Conservation (phyloP, 352 stramenopile genomes). For the Phytopythium helicoides region DNA sequence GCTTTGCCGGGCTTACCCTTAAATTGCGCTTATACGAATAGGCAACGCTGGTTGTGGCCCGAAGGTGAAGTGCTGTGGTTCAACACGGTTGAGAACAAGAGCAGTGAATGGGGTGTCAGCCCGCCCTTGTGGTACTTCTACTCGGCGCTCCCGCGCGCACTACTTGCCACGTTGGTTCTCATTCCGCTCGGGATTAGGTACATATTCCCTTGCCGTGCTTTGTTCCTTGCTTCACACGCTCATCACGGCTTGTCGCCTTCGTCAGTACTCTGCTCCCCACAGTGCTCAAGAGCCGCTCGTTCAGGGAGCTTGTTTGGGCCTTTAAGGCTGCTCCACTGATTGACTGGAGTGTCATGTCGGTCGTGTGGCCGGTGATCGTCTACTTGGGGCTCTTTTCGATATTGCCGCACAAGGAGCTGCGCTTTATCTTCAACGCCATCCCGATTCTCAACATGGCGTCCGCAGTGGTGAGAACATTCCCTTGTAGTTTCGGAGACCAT, state of each 20-base stretch:
- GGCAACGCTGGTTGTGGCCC: conserved; percentile 93
- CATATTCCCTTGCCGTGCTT: no score
- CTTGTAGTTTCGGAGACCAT: no score
- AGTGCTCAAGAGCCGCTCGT: conserved; percentile 37
- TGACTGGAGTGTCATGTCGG: conserved; percentile 46
- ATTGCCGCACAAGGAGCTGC: conserved; percentile 98
- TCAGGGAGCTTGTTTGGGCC: conserved; percentile 29
- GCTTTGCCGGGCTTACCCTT: background rate
- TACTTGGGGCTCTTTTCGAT: conserved; percentile 96
- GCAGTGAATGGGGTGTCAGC: conserved; percentile 94
- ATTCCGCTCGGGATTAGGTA: conserved; percentile 83
- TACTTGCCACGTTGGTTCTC: conserved; percentile 79
- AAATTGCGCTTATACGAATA: background rate
- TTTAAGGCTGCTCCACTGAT: conserved; percentile 42
- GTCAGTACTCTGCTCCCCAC: conserved; percentile 45
- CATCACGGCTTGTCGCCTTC: conserved; percentile 4
- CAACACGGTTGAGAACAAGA: conserved; percentile 96
- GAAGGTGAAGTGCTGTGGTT: conserved; percentile 98
- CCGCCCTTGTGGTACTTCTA: conserved; percentile 97
- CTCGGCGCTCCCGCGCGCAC: conserved; percentile 90
- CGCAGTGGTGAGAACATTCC: conserved; percentile 63
- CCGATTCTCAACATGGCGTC: conserved; percentile 95
- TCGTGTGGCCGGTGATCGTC: conserved; percentile 63
- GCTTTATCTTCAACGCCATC: conserved; percentile 97
- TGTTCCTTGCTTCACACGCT: no score